Evolutionary conservation across 192 early-diverging fungal species (phyloP), one percentile per base, ranked within the genome.

Genomic region (Rhizoclosmatium globosum): DNA sequence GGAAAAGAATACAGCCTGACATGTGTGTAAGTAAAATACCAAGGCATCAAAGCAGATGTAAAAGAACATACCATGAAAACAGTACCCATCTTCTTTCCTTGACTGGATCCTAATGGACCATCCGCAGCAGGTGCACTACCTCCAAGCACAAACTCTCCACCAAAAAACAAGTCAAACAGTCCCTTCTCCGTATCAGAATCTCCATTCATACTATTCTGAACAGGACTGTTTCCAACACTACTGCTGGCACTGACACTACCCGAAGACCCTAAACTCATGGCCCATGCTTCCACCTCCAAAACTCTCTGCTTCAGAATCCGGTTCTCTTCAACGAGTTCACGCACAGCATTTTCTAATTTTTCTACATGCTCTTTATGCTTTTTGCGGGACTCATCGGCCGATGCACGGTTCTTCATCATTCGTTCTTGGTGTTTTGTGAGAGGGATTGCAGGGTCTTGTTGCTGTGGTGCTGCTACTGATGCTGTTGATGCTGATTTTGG

Each of bases 371-470:
- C 95, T 50, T 94, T 89, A 84, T 98, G 96, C 60, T 95, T 90
- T 85, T 95, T 96, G 47, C 96, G 90, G 15, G 93, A 94, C 68
- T 94, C 81, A 46, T 95, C 83, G 11, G 96, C 96, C 0, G 94
- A 94, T 2, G 94, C 95, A 13, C 96, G 91, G 83, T 98, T 98
- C 86, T 96, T 96, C 67, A 98, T 95, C 74, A 98, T 81, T 45
- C 96, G 87, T 74, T 95, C 93, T 77, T 95, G 93, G 39, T 93
- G 88, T 82, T 97, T 98, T 45, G 89, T 86, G 45, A 89, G 82
- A 42, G 85, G 84, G 1, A 82, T 81, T 79, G 72, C 59, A 80
- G 79, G 23, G 80, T 74, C 57, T 45, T n/a, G 76, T 47, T 41
- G 11, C 68, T 57, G 73, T 70, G 80, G 57, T 72, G 46, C 7